Base-by-base conservation (phyloP, 345 rosid species). In the Gossypium longicalyx region DNA sequence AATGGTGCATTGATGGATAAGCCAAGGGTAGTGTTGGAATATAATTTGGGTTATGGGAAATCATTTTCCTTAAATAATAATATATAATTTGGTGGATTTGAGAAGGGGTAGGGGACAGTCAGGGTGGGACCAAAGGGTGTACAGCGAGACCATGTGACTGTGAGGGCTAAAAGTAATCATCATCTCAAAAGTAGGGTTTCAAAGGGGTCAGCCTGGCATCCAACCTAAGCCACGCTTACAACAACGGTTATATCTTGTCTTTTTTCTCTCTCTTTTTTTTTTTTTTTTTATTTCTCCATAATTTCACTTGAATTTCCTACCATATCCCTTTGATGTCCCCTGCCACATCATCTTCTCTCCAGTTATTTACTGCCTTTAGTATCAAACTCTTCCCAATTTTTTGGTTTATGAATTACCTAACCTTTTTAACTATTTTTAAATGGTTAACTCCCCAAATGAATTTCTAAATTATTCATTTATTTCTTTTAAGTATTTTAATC, bases 111-210 rank as follows among this genome's bases (percentile, higher is more conserved):
- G 72, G 27, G 59, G 74, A 27, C 2, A n/a, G 27, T 9, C 25
- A 20, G 3, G 3, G 82, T 83, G 85, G 88, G 85, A 43, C 82
- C 80, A 10, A 22, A 0, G 20, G 25, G 1, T 34, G 64, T 49
- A 83, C 91, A 85, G 86, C 72, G 61, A 81, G 76, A 74, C 86
- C 93, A 91, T 85, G 97, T 88, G 94, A 86, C 23, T 85, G 94
- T 87, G 93, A 86, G 41, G 78, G 75, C 72, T 81, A 83, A 23
- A 23, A 59, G 63, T 1, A 59, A 88, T 88, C 83, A 87, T 86
- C 17, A 45, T 20, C 60, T 56, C 77, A 73, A 59, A 29, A 52
- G 75, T 74, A 73, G 71, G 86, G 70, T 74, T 75, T 48, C 15
- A 57, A 70, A 70, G 78, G 78, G 64, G 87, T 85, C 85, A 81